A percentile compares a stretch with the other conserved stretches of the same genome.
These are phyloP conservation scores for Pseudoneurospora amorphoporcata DNA, from an alignment of 495 filamentous ascomycete genomes.

Conservation along the genomic window DNA sequence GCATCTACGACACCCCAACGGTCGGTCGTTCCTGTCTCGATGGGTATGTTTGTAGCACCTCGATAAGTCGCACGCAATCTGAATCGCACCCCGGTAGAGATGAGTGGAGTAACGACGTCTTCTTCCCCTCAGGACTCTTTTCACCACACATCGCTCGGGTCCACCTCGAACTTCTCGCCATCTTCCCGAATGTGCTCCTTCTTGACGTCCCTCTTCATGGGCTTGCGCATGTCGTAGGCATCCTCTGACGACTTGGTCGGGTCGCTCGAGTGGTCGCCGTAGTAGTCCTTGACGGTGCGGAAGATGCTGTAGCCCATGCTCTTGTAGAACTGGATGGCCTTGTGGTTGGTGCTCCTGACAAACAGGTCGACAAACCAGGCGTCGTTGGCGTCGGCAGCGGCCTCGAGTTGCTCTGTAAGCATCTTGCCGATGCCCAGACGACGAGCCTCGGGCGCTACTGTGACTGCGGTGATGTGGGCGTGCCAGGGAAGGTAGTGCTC, in stretches of 20 bases:
- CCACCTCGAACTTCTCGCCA: slow-evolving; percentile 71
- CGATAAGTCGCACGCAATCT: neutral
- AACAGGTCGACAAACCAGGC: slow-evolving; percentile 96
- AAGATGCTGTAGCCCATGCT: slow-evolving; percentile 85
- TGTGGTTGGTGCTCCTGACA: slow-evolving; percentile 76
- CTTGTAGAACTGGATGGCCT: slow-evolving; percentile 79
- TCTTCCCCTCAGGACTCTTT: neutral
- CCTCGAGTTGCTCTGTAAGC: slow-evolving; percentile 70
- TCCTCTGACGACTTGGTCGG: slow-evolving; percentile 58
- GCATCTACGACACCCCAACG: neutral
- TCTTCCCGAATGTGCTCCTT: slow-evolving; percentile 67
- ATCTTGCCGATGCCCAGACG: slow-evolving; percentile 75
- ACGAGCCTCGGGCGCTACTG: slow-evolving; percentile 77
- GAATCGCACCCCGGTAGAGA: neutral
- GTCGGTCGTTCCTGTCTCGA: neutral
- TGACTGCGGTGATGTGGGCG: slow-evolving; percentile 93
- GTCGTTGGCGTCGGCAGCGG: slow-evolving; percentile 64
- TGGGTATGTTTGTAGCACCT: neutral
- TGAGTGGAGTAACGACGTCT: neutral
- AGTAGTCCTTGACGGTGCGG: slow-evolving; percentile 81
- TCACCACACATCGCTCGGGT: slow-evolving; percentile 78
- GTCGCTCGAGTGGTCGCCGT: slow-evolving; percentile 61
- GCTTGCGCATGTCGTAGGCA: slow-evolving; percentile 94
- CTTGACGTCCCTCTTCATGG: slow-evolving; percentile 72
- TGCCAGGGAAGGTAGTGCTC: slow-evolving; percentile 93